Evolutionary conservation across 495 filamentous ascomycete species (phyloP).

Genomic region (Sordaria brevicollis): DNA sequence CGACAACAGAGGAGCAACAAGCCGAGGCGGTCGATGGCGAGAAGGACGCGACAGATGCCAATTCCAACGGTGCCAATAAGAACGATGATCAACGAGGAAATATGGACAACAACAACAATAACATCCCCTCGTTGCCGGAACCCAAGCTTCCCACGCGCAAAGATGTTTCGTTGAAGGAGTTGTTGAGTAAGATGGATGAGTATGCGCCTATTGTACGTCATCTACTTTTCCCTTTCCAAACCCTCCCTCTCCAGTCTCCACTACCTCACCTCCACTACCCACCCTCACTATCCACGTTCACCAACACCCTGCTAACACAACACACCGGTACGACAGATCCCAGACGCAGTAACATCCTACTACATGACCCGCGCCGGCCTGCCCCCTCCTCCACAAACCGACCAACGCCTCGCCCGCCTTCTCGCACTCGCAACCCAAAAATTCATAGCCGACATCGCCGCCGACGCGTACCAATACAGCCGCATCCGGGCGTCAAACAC

Average conservation of each 20-base stretch:
- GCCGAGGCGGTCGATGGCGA: not conserved
- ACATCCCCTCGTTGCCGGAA: slow-evolving; percentile 17
- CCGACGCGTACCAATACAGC: slow-evolving; percentile 94
- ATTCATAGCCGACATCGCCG: slow-evolving; percentile 93
- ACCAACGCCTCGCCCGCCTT: slow-evolving; percentile 79
- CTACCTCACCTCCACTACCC: not conserved
- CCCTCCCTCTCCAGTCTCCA: not conserved
- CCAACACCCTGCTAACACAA: slow-evolving; percentile 11
- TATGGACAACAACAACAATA: too few species aligned
- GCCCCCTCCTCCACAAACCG: slow-evolving; percentile 76
- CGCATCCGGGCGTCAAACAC: slow-evolving; percentile 89
- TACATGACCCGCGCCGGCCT: slow-evolving; percentile 94
- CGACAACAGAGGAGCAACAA: slow-evolving; percentile 10
- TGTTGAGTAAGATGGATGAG: slow-evolving; percentile 93
- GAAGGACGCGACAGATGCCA: not conserved
- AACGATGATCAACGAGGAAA: slow-evolving; percentile 7
- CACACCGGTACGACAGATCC: slow-evolving; percentile 52
- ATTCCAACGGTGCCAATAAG: not conserved
- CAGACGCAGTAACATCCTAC: slow-evolving; percentile 94
- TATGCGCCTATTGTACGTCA: slow-evolving; percentile 86
- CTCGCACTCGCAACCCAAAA: slow-evolving; percentile 95
- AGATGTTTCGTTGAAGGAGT: slow-evolving; percentile 82
- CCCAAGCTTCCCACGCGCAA: slow-evolving; percentile 59
- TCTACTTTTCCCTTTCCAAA: not conserved
- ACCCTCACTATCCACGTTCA: not conserved